Evolutionary conservation across 2,329 filamentous ascomycete genomes (phyloP), one percentile per base, ranked within the genome.

Genomic region (Xylariaceae sp.): DNA sequence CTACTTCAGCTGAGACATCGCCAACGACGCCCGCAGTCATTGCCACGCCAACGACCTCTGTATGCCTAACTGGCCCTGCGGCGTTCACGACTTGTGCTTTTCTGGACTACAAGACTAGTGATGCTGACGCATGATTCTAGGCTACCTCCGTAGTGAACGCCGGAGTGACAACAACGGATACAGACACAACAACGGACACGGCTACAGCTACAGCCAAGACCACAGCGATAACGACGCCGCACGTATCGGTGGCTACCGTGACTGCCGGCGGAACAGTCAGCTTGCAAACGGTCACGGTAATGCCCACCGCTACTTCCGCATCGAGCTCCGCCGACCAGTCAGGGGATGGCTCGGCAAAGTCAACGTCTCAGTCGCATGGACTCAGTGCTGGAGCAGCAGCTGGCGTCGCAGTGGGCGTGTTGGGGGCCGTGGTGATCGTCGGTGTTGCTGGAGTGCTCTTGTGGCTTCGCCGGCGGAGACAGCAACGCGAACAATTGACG

Each of bases 181-280:
- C n/a, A n/a, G 38, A 44, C 33, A 41, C 24, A 15, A 35, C 45
- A 16, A 40, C 48, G 10, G 36, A 44, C n/a, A 36, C 46, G 10
- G 47, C 43, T 13, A 42, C 47, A 18, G 37, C 30, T 8, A 25
- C 35, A 19, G 37, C 47, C 29, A 44, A 42, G 13, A 48, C 42
- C 26, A 44, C 39, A 25, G 47, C 42, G 29, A 49, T 56, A 14
- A 47, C 58, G 14, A 57, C 54, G 8, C 61, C 58, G 7, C 53
- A 51, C 13, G 46, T 48, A 10, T 60, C 57, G 6, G 47, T 74
- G 3, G 59, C 68, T 46, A 80, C 75, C 0, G 64, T 79, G 8
- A 79, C 73, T 1, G 61, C 64, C 5, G 67, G 63, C 8, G 73
- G 74, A 13, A 65, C 58, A 5, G 57, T 76, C 15, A 65, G 41